Conservation (phyloP, 75 land plant genomes). For the Pinus taeda region DNA sequence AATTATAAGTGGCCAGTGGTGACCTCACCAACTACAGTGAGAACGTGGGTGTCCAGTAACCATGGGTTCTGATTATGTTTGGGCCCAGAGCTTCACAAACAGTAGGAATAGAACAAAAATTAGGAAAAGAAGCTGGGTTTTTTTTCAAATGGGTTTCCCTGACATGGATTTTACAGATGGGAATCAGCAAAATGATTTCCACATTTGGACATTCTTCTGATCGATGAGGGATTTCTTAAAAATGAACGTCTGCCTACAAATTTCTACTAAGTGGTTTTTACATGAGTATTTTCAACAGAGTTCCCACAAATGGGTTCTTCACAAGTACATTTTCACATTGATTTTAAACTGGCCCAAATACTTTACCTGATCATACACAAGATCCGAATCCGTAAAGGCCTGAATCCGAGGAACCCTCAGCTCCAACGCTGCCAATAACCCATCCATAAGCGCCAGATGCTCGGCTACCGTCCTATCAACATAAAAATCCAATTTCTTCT, state of each 20-base stretch:
- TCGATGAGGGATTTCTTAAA: neutral
- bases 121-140: too few species aligned
- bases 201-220: neutral
- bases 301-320: slow-evolving; percentile 10
- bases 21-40: too few species aligned
- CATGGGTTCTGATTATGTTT: too few species aligned
- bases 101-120: too few species aligned
- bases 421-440: slow-evolving; percentile 41
- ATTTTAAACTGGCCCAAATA: too few species aligned
- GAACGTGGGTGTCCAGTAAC: too few species aligned
- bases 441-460: slow-evolving; percentile 76
- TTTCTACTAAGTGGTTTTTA: too few species aligned
- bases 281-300: too few species aligned
- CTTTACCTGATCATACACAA: slow-evolving; percentile 61
- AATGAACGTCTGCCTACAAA: neutral
- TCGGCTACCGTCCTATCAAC: slow-evolving; percentile 67
- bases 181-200: too few species aligned
- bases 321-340: too few species aligned
- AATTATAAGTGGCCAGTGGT: too few species aligned
- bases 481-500: slow-evolving; percentile 69
- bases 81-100: too few species aligned
- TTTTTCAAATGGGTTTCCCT: neutral
- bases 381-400: slow-evolving; percentile 57
- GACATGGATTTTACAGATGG: neutral
- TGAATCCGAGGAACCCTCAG: slow-evolving; percentile 24